Conservation (phyloP, 164 flowering plant genomes). For the Vitis rupestris region DNA sequence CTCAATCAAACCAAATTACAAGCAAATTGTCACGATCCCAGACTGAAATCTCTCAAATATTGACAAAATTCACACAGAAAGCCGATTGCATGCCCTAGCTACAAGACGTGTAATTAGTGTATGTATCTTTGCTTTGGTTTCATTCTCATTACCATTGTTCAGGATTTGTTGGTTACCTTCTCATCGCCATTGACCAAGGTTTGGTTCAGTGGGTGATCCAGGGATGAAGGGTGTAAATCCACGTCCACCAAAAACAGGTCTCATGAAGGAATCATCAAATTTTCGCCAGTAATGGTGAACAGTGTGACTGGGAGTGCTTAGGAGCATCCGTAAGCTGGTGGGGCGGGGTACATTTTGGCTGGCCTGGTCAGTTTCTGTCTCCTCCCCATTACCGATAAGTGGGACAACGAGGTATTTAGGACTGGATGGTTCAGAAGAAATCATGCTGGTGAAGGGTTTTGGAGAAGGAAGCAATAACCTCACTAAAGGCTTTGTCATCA, state of each 20-base stretch:
- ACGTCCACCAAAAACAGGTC: constrained; percentile 89
- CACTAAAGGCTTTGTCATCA: constrained; percentile 86
- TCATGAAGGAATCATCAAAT: constrained; percentile 83
- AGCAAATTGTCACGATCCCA: constrained; percentile 6
- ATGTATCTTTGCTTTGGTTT: neutral
- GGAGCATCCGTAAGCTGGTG: constrained; percentile 61
- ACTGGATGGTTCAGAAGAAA: constrained; percentile 49
- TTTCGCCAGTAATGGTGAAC: constrained; percentile 89
- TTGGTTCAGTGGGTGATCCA: constrained; percentile 73
- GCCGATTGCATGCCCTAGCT: constrained; percentile 9
- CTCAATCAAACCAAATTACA: neutral
- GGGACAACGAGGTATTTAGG: constrained; percentile 71
- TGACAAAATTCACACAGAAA: constrained; percentile 14
- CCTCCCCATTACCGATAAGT: constrained; percentile 56
- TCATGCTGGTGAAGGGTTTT: constrained; percentile 36
- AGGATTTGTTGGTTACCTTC: constrained; percentile 7
- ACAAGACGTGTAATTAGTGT: constrained; percentile 2
- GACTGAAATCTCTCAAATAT: constrained; percentile 10
- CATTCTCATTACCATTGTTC: constrained; percentile 26
- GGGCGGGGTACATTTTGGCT: constrained; percentile 37
- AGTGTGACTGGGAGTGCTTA: constrained; percentile 56
- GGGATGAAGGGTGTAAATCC: constrained; percentile 84
- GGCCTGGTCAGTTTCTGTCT: constrained; percentile 37
- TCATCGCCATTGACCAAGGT: constrained; percentile 22
- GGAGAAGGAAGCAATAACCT: constrained; percentile 58